These are phyloP conservation scores for Xylariaceae sp. DNA, from an alignment of 2,329 filamentous ascomycete species.

Conservation along the genomic window DNA sequence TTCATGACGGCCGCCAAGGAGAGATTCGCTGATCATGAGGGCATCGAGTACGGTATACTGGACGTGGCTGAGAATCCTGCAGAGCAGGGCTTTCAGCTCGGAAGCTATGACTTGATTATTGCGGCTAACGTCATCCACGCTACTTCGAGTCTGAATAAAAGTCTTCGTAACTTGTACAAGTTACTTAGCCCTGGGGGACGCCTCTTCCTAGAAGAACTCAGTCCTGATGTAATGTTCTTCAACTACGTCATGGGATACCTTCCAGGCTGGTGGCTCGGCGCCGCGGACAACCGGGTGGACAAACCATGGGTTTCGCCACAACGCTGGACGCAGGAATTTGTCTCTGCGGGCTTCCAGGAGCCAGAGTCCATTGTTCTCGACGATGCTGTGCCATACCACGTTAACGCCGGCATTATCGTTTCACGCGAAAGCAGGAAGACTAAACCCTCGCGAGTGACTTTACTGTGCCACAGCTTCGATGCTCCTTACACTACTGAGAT, in stretches of 20 bases:
- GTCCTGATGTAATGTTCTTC: background rate
- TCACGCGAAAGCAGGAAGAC: background rate
- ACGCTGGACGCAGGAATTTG: background rate
- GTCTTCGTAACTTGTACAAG: background rate
- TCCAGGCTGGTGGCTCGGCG: slow-evolving; percentile 12
- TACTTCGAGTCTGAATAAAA: slow-evolving; percentile 4
- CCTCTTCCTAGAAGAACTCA: background rate
- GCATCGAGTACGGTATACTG: slow-evolving; percentile 4
- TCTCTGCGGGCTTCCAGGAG: background rate
- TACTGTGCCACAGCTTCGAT: too few relatives aligned
- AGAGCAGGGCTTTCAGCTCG: slow-evolving; percentile 10
- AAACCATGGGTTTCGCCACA: background rate
- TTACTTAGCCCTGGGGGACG: slow-evolving; percentile 5
- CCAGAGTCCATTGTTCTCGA: background rate
- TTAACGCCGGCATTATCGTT: background rate
- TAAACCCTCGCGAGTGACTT: too few relatives aligned
- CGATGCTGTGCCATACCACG: background rate
- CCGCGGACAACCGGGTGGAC: slow-evolving; percentile 2
- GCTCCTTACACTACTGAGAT: too few relatives aligned
- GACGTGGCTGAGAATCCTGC: slow-evolving; percentile 9
- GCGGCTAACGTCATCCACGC: slow-evolving; percentile 7
- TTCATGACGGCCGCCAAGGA: slow-evolving; percentile 7
- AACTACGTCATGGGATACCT: slow-evolving; percentile 5
- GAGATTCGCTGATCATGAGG: background rate
- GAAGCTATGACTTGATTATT: slow-evolving; percentile 8